Percentiles rank a stretch among this genome's conserved stretches.
Evolutionary conservation across 345 rosid species (phyloP).

Genomic region (Acer saccharum): DNA sequence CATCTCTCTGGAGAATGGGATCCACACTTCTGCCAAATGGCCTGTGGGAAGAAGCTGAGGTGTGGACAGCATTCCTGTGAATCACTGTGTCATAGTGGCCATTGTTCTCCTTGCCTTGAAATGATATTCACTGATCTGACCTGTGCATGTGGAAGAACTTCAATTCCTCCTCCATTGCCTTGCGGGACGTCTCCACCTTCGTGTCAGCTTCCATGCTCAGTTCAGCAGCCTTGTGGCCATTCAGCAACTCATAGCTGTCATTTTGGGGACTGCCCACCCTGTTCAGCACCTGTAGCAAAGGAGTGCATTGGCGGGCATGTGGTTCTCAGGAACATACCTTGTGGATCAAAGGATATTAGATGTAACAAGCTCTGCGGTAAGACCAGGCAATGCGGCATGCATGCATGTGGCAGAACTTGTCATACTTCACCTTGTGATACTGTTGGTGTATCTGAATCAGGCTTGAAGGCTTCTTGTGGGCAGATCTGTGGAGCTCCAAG

Average conservation of each 20-base stretch:
- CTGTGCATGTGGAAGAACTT: constrained; percentile 92
- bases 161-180: constrained; percentile 93
- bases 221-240: constrained; percentile 90
- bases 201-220: constrained; percentile 80
- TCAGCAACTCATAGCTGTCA: constrained; percentile 90
- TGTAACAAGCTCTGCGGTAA: constrained; percentile 91
- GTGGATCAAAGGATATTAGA: constrained; percentile 92
- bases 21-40: constrained; percentile 84
- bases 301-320: constrained; percentile 95
- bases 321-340: constrained; percentile 90
- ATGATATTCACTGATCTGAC: constrained; percentile 85
- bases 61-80: constrained; percentile 94
- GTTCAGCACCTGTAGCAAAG: constrained; percentile 87
- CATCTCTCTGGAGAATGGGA: constrained; percentile 61
- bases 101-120: constrained; percentile 93
- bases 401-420: constrained; percentile 89
- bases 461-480: constrained; percentile 71
- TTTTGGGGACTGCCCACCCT: constrained; percentile 97
- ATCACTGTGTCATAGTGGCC: constrained; percentile 90
- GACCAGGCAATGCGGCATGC: constrained; percentile 92
- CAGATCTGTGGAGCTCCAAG: constrained; percentile 94
- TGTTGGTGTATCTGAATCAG: constrained; percentile 38
- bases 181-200: constrained; percentile 91
- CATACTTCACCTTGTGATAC: constrained; percentile 78
- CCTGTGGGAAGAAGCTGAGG: constrained; percentile 89